These are phyloP conservation scores for Naegleria fowleri DNA, from an alignment of 208 protist species.

Conservation along the genomic window DNA sequence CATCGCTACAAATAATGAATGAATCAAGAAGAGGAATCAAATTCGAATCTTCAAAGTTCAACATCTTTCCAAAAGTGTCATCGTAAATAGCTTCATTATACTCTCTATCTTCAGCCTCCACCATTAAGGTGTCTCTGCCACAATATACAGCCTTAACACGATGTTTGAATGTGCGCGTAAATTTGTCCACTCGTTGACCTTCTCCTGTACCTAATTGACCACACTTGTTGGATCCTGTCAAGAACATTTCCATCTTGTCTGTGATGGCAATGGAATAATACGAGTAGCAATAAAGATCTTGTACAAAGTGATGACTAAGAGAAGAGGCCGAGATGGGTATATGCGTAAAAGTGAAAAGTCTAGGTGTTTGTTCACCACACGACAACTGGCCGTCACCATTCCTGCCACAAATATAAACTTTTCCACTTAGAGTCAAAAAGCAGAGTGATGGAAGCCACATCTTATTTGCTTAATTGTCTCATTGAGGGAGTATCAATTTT, in stretches of 20 bases:
- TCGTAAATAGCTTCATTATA: background rate
- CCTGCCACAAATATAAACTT: background rate
- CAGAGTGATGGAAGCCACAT: slow-evolving; percentile 3
- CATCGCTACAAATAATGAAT: background rate
- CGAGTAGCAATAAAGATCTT: background rate
- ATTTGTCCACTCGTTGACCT: background rate
- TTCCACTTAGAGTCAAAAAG: background rate
- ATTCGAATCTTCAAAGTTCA: background rate
- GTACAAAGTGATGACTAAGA: background rate
- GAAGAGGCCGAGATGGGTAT: background rate
- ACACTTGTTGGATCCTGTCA: background rate
- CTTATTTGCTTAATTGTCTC: background rate
- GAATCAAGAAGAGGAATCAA: background rate
- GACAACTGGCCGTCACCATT: background rate
- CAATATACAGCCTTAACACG: background rate
- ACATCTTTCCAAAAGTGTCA: background rate
- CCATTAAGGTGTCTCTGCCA: background rate
- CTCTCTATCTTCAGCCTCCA: background rate
- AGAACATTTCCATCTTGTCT: background rate
- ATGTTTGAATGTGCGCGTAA: background rate
- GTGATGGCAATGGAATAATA: background rate
- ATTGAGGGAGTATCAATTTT: background rate
- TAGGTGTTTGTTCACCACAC: background rate
- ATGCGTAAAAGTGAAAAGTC: background rate
- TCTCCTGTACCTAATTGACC: background rate